A percentile compares a stretch with the other conserved stretches of the same genome.
Conservation (phyloP, 768 basidiomycete species). For the Zangia roseola region DNA sequence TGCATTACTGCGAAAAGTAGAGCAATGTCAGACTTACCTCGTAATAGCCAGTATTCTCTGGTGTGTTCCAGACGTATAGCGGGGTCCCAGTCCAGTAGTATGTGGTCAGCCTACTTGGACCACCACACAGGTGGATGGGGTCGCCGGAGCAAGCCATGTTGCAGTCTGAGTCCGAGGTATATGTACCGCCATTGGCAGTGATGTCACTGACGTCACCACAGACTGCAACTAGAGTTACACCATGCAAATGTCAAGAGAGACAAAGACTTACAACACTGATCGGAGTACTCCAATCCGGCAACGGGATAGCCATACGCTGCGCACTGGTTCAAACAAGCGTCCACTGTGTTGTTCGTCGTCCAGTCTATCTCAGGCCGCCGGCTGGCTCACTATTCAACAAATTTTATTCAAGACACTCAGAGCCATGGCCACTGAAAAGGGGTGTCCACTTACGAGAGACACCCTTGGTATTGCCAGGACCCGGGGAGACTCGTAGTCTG, state of each 20-base stretch:
- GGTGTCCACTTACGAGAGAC: conserved; percentile 51
- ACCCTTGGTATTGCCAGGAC: conserved; percentile 64
- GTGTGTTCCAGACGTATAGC: conserved; percentile 64
- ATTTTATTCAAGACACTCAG: not conserved
- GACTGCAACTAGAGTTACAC: conserved; percentile 37
- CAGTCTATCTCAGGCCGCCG: conserved; percentile 46
- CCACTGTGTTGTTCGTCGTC: conserved; percentile 60
- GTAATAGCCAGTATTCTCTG: conserved; percentile 63
- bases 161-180: conserved; percentile 40
- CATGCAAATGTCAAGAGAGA: not conserved
- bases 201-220: conserved; percentile 70
- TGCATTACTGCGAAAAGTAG: not conserved
- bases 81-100: conserved; percentile 51
- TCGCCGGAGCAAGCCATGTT: conserved; percentile 67
- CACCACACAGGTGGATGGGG: conserved; percentile 67
- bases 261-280: conserved; percentile 67
- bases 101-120: conserved; percentile 48
- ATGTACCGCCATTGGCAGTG: conserved; percentile 29
- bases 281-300: conserved; percentile 65
- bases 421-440: not conserved
- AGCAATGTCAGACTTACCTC: conserved; percentile 46
- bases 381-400: conserved; percentile 43
- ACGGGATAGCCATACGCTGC: conserved; percentile 69
- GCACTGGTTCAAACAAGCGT: conserved; percentile 67
- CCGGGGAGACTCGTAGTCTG: conserved; percentile 60